These are phyloP conservation scores for Phytopythium montanum DNA, from an alignment of 352 stramenopile species.

Conservation along the genomic window DNA sequence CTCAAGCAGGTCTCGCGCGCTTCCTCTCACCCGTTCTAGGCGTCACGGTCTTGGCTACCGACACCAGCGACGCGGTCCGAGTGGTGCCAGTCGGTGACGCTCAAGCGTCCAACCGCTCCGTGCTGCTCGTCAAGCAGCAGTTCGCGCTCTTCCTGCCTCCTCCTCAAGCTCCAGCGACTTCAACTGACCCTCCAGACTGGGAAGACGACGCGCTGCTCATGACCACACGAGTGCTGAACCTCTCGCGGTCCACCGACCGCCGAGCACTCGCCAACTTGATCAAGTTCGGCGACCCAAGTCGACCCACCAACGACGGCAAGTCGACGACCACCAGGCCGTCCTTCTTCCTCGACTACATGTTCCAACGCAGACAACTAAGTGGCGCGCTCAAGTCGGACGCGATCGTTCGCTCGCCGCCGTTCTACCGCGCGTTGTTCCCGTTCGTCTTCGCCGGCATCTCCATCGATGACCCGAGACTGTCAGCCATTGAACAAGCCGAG, in stretches of 20 bases:
- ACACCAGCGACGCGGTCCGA: constrained; percentile 15
- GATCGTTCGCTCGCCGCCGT: constrained; percentile 13
- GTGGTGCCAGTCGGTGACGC: constrained; percentile 23
- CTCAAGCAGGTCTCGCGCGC: constrained; percentile 31
- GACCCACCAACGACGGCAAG: constrained; percentile 13
- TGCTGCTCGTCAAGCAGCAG: constrained; percentile 40
- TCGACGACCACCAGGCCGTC: constrained; percentile 8
- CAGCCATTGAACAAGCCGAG: constrained; percentile 31
- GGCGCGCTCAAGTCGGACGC: constrained; percentile 7
- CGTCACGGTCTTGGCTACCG: not conserved
- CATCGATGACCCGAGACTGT: constrained; percentile 29
- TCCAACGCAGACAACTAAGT: constrained; percentile 10
- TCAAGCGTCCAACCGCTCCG: constrained; percentile 16
- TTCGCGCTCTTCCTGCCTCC: constrained; percentile 25
- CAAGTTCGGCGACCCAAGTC: constrained; percentile 37
- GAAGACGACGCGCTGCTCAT: constrained; percentile 12
- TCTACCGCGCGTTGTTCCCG: constrained; percentile 26
- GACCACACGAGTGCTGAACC: constrained; percentile 3
- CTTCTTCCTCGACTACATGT: constrained; percentile 51
- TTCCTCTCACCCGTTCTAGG: constrained; percentile 30
- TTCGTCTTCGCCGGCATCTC: constrained; percentile 47
- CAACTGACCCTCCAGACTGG: constrained; percentile 15
- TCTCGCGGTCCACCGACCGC: constrained; percentile 4
- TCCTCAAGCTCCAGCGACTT: not conserved
- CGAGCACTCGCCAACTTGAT: constrained; percentile 37